Conservation (phyloP, 345 rosid genomes). For the Raphanus raphanistrum region DNA sequence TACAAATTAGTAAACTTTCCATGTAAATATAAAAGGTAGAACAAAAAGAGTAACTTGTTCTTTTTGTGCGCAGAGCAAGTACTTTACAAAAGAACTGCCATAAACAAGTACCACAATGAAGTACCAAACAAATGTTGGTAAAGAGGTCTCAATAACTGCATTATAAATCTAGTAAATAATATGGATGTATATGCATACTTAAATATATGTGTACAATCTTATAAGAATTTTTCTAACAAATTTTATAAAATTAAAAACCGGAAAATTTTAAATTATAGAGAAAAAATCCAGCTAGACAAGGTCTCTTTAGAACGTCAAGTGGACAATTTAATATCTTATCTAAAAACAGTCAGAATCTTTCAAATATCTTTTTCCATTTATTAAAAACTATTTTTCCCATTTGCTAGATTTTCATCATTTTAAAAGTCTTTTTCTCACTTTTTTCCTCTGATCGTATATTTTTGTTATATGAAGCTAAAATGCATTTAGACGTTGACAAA, state of each 20-base stretch:
- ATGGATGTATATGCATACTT: background rate
- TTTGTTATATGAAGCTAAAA: background rate
- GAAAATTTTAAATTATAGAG: background rate
- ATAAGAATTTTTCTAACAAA: background rate
- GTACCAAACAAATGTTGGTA: background rate
- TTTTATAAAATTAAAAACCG: background rate
- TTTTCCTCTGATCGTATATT: background rate
- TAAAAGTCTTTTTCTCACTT: background rate
- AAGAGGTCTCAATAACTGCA: background rate
- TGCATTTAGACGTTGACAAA: too few species aligned
- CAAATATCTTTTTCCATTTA: background rate
- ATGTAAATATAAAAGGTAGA: background rate
- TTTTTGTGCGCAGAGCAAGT: background rate
- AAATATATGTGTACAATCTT: background rate
- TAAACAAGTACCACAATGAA: background rate
- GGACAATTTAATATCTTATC: slow-evolving; percentile 27
- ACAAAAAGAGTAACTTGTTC: background rate
- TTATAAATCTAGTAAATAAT: background rate
- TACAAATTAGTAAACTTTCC: background rate
- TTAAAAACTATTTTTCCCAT: background rate
- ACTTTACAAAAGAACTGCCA: background rate
- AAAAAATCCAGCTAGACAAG: background rate
- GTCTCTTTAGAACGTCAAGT: background rate
- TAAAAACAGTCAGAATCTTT: slow-evolving; percentile 10
- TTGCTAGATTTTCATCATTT: slow-evolving; percentile 22